Base-by-base conservation (phyloP, 2,329 filamentous ascomycete species). In the Botrytis elliptica region DNA sequence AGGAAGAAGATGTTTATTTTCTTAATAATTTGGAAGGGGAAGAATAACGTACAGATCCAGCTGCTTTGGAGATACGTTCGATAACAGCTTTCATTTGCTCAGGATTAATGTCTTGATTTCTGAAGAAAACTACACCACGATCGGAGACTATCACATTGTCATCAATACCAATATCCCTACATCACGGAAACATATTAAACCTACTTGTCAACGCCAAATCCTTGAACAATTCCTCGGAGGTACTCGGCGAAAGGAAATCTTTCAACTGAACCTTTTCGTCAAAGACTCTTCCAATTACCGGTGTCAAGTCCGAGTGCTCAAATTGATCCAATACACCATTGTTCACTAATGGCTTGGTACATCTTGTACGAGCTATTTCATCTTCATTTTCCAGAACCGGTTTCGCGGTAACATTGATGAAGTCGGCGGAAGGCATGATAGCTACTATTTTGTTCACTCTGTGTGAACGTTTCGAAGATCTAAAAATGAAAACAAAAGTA, bases 141-240 rank as follows among this genome's bases (percentile, higher is more conserved):
- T 93, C 87, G 22, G 92, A 90, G 22, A 94, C 91, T 78, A 91
- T 67, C 64, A 18, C 22, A n/a, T 33, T 8, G 55, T 83, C 83
- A 55, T 40, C 14, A 42, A 22, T 40, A 33, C 36, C 18, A 22
- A n/a, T n/a, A 42, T 60, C 6, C 5, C 36, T 14, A 5, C 52
- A 71, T 4, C 16, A 57, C 12, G 25, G 42, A 33, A 44, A 8
- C 6, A 42, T 22, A 20, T 16, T 5, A 20, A 40, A 75, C 82
- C 40, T 85, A 77, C 87, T 83, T 75, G 71, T 79, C 29, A 80
- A 72, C 20, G 79, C 91, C 0, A 93, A 83, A 77, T 93, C 91
- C 1, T 88, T 85, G 42, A 93, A 80, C 40, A 75, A 22, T 40
- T 59, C 18, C 20, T 73, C 60, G 1, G 44, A 14, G 3, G n/a